Base-by-base conservation (phyloP, 2,329 filamentous ascomycete genomes). In the Alternaria infectoria region DNA sequence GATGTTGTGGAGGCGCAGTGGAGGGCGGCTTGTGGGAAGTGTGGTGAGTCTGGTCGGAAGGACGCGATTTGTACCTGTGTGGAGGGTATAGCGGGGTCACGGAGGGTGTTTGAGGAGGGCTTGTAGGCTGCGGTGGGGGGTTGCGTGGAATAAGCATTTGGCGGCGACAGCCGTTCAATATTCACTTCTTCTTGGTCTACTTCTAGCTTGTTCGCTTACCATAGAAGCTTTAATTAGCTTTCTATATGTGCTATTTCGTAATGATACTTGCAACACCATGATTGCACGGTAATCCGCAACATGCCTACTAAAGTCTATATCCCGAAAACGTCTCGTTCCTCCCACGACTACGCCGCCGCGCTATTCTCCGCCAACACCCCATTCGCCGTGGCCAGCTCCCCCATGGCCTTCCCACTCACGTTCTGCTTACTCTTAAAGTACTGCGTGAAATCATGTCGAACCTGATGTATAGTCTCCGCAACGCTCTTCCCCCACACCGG, bases 381-480 rank as follows among this genome's bases (percentile, higher is more conserved):
- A 12, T 63, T 63, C 5, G 45, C 32, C 21, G 45, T 23, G 15
- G 17, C 50, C 15, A 62, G 36, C 15, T 63, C 50, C 7, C 49
- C 57, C 56, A 60, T 63, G 1, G 44, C 61, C 26, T 56, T 63
- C 1, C 50, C 57, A 19, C 52, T 25, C 3, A 5, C 12, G 6
- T 63, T 63, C 36, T 72, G 65, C 52, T 69, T 75, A 43, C 70
- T 75, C 68, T 76, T 78, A 44, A 76, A 79, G 36, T 79, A 77
- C 57, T 79, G 74, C 26, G 75, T 77, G 43, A 79, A 79, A 25
- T 79, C 77, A 61, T 78, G 75, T 54, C 75, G 56, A 10, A 79
- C 65, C 23, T 70, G 67, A 58, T 75, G 71, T 28, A 77, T 63
- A 21, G 67, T 60, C 28, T 77, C 74, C 11, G 70, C 68, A 13